Base-by-base conservation (phyloP, 306 rosid species). In the Acacia crassicarpa region DNA sequence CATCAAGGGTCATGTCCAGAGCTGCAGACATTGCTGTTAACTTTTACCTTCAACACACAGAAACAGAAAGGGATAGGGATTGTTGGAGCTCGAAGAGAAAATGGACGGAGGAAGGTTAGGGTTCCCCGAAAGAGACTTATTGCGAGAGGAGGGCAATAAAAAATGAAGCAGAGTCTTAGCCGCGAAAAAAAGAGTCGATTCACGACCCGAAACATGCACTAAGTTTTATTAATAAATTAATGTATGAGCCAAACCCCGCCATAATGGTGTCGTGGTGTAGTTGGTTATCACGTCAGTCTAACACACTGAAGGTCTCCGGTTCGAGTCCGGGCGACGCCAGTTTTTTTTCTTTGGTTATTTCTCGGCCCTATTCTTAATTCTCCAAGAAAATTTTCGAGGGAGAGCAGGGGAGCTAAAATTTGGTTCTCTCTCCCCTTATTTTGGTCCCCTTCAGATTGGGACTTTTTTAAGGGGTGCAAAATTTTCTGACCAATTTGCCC, bases 211-310 rank as follows among this genome's bases (percentile, higher is more conserved):
- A 20, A 15, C 8, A 16, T 17, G n/a, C 6, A 16, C 0, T 16
- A 15, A 0, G 0, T 14, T 13, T 15, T 49, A 13, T 11, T 12
- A 48, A 1, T 48, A 48, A 44, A 8, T 1, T 4, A 48, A 4
- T 0, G 15, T 49, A 19, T 19, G 59, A 2, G 59, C 3, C 22
- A 0, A 0, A 5, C 0, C 0, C 0, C 6, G 0, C 17, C 59
- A 19, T 1, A 0, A 5, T 17, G 27, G 27, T 56, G 23, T 8
- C 27, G 62, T 56, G 62, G 62, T 87, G 90, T 81, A 87, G 90
- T 81, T 93, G 94, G 96, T 95, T 91, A 91, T 93, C 94, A 92
- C 92, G 92, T 91, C 89, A 95, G 92, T 93, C 93, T 95, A 95
- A 93, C 94, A 95, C 98, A 92, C 93, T 89, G 92, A 86, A 90